A percentile compares a stretch with the other conserved stretches of the same genome.
These are phyloP conservation scores for Aplosporella prunicola DNA, from an alignment of 2,329 filamentous ascomycete genomes.

Conservation along the genomic window DNA sequence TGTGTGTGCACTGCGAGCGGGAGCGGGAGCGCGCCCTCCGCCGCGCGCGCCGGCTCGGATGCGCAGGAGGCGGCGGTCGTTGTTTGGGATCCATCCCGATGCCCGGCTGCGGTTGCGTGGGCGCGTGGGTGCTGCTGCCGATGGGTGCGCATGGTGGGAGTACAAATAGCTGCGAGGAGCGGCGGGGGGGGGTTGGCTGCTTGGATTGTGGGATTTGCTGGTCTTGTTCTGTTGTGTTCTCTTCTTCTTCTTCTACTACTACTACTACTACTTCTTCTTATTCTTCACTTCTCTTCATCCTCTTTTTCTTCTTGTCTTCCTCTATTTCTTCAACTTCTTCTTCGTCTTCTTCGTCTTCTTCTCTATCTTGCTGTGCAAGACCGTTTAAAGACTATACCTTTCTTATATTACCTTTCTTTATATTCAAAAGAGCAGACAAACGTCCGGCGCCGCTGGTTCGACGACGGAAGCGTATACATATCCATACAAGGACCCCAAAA, in stretches of 20 bases:
- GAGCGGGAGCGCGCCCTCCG: no score
- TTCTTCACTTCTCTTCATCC: not conserved
- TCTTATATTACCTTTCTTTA: conserved; percentile 7
- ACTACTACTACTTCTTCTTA: not conserved
- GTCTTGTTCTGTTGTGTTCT: not conserved
- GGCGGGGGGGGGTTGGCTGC: no score
- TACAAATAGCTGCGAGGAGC: no score
- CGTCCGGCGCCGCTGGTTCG: no score
- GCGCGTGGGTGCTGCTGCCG: conserved; percentile 2
- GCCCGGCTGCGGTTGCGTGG: no score
- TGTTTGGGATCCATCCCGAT: conserved; percentile 2
- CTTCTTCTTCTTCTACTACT: not conserved
- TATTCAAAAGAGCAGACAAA: no score
- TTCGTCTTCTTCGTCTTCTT: no score
- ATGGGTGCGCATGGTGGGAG: conserved; percentile 1
- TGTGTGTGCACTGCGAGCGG: no score
- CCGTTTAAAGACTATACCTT: no score
- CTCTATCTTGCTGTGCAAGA: no score
- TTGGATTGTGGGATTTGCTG: not conserved
- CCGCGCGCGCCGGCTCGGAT: conserved; percentile 4
- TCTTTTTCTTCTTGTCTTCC: not conserved
- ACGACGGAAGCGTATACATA: not conserved
- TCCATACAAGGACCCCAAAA: no score
- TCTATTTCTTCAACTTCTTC: conserved; percentile 1
- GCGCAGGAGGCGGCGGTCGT: conserved; percentile 1